Base-by-base conservation (phyloP, 306 rosid species). In the Glycyrrhiza uralensis region DNA sequence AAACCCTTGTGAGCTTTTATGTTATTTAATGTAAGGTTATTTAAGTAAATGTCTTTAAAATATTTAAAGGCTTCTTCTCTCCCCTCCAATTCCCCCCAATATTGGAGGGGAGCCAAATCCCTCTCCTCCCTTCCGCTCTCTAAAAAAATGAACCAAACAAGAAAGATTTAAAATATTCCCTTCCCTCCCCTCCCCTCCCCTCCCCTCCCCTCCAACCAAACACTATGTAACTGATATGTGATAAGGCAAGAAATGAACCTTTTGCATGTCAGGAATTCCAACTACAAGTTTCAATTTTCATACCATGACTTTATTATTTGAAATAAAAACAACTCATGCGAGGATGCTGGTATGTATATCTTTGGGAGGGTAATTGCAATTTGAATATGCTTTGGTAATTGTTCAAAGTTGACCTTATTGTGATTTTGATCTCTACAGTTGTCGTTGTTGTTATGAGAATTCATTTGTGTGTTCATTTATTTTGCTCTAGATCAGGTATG, bases 401-500 rank as follows among this genome's bases (percentile, higher is more conserved):
- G 28, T 54, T 81, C 63, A 72, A 65, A 65, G 49, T 38, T 65
- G 61, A 20, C 59, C 61, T 22, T 46, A 10, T 69, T 52, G 42
- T 71, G 51, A 39, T 71, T 45, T 47, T 51, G 50, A 50, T 74
- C 14, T 70, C 23, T 35, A 10, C 24, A 11, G 6, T 50, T 26
- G 17, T 9, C 20, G 4, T 62, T 29, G 4, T 29, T 29, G 5
- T 36, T 76, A 18, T 64, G 58, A 69, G 39, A 80, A 64, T 32
- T 61, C 47, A 72, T 51, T 26, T 51, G 12, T 17, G 24, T 38
- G n/a, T 69, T 81, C 46, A 59, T 78, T 78, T 72, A 13, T 73
- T 78, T 78, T 75, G 51, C 67, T 79, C 64, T 74, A 90, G 98
- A 86, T 79, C 89, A 82, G 98, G 82, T 76, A 54, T 77, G 72